phyloP scores from a whole-genome alignment of 2,329 filamentous ascomycete species.

The Penicillium sp. region DNA sequence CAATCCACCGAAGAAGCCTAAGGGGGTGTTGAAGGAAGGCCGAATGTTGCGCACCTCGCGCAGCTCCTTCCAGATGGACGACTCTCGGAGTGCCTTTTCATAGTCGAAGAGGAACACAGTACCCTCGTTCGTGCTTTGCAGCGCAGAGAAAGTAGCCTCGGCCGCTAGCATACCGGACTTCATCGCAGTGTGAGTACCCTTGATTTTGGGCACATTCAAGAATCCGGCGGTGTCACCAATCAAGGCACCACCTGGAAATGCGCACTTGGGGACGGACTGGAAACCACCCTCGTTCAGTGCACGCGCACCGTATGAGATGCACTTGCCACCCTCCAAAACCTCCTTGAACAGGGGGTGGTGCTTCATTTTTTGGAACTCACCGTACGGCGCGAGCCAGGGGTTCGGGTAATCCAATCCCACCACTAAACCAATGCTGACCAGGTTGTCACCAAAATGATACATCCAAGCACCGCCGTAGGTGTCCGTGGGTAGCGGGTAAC shows the following conservation, averaged over 20 bases:
- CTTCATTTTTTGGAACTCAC: conserved; percentile 98
- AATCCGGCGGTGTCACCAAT: conserved; percentile 97
- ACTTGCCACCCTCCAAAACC: conserved; percentile 92
- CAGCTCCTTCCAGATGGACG: conserved; percentile 88
- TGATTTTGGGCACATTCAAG: conserved; percentile 96
- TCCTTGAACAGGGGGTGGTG: conserved; percentile 85
- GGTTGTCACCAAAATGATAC: conserved; percentile 98
- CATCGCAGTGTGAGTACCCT: conserved; percentile 97
- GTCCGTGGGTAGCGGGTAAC: conserved; percentile 80
- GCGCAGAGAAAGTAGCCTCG: conserved; percentile 77
- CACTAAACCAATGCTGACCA: conserved; percentile 87
- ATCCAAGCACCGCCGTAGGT: conserved; percentile 98
- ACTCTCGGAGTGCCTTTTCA: conserved; percentile 79
- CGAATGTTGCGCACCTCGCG: conserved; percentile 96
- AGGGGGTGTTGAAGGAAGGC: conserved; percentile 81
- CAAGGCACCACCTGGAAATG: conserved; percentile 90
- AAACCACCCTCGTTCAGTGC: conserved; percentile 92
- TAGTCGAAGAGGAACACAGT: conserved; percentile 93
- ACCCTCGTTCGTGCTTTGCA: conserved; percentile 55
- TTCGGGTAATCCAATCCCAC: conserved; percentile 94
- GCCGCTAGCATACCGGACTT: conserved; percentile 94
- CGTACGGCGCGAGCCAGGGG: conserved; percentile 91
- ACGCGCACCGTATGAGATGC: conserved; percentile 90
- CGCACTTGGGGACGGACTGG: conserved; percentile 94
- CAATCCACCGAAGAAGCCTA: conserved; percentile 85